These are phyloP conservation scores for Pseudogymnoascus sp. DNA, from an alignment of 2,329 filamentous ascomycete genomes.

Conservation along the genomic window DNA sequence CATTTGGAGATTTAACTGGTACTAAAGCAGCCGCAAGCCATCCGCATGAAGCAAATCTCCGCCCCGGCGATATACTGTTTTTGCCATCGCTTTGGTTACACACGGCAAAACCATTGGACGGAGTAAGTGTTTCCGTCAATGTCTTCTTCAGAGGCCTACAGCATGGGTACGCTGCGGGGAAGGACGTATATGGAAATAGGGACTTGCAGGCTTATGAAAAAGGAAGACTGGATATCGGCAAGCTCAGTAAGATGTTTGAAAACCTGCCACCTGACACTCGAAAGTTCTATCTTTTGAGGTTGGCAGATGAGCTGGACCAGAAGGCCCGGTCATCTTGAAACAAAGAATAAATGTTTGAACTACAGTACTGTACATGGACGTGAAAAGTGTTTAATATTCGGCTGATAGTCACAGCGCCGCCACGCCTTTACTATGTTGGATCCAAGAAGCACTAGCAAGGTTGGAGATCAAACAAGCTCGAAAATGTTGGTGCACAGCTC, in stretches of 20 bases:
- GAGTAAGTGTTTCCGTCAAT: constrained; percentile 72
- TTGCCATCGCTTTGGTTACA: constrained; percentile 81
- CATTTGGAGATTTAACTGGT: constrained; percentile 47
- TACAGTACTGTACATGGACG: neutral
- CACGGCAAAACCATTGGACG: constrained; percentile 52
- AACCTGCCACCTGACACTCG: constrained; percentile 56
- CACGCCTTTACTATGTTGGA: neutral
- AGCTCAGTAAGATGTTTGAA: constrained; percentile 56
- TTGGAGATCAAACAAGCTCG: neutral
- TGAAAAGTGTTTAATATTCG: neutral
- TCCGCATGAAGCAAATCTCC: constrained; percentile 58
- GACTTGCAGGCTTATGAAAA: constrained; percentile 81
- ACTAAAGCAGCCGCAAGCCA: constrained; percentile 41
- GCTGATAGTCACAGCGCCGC: neutral
- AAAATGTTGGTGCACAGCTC: neutral
- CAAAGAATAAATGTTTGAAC: neutral
- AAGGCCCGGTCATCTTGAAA: constrained; percentile 5
- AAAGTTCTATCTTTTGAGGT: constrained; percentile 66
- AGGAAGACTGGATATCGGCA: constrained; percentile 62
- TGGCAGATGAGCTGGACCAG: constrained; percentile 57
- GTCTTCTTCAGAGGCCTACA: constrained; percentile 73
- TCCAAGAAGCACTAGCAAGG: neutral
- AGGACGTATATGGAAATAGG: constrained; percentile 82
- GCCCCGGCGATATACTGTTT: constrained; percentile 69
- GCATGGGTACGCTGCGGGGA: constrained; percentile 59